Evolutionary conservation across 164 flowering plant species (phyloP).

Genomic region (Magnolia officinalis): DNA sequence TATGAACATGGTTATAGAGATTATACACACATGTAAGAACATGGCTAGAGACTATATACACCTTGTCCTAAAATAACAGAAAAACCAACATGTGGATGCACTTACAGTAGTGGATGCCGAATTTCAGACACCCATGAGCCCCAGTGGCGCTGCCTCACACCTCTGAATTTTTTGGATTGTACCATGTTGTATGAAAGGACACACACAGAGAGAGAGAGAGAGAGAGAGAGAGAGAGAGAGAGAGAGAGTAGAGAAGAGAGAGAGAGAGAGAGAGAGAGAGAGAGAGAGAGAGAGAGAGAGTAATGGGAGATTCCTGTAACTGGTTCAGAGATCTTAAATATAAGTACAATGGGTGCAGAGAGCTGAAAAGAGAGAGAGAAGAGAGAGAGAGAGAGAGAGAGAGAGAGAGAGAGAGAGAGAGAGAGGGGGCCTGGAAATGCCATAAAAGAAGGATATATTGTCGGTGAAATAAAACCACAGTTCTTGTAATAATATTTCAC

Average conservation of each 20-base stretch:
- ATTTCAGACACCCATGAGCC: constrained; percentile 94
- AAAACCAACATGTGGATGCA: background rate
- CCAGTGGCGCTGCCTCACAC: constrained; percentile 89
- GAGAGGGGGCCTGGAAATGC: background rate
- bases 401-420: no score
- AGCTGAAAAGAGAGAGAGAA: no score
- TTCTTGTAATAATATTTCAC: constrained; percentile 1
- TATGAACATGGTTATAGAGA: no score
- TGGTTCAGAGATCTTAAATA: constrained; percentile 2
- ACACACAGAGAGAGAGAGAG: background rate
- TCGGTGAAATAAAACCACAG: constrained; percentile 15
- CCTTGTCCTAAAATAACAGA: background rate
- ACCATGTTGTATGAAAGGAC: constrained; percentile 37
- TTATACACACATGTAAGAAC: no score
- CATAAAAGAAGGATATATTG: constrained; percentile 7
- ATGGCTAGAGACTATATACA: no score
- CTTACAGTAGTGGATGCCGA: constrained; percentile 77
- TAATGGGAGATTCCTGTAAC: background rate
- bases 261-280: background rate
- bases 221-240: constrained; percentile 1
- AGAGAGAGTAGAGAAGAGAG: constrained; percentile 1
- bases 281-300: constrained; percentile 8
- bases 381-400: background rate
- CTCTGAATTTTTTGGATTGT: constrained; percentile 75
- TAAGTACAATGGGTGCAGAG: background rate